Conservation (phyloP, 176 grass and related monocot species). For the Stipa capillata region DNA sequence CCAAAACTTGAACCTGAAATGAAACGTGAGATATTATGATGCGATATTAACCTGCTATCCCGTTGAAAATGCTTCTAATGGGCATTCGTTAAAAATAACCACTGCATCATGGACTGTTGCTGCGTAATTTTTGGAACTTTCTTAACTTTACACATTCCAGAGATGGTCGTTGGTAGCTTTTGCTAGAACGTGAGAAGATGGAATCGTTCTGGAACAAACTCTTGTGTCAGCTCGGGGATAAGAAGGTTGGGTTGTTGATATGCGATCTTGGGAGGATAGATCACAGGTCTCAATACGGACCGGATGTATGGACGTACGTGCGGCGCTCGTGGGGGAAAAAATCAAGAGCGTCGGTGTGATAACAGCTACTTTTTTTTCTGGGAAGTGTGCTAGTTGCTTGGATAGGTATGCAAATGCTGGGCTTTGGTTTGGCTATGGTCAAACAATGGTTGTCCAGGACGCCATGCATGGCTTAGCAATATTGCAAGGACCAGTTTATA, state of each 20-base stretch:
- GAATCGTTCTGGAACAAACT: neutral
- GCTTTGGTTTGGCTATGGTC: conserved; percentile 17
- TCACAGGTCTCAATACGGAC: conserved; percentile 13
- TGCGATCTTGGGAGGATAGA: conserved; percentile 26
- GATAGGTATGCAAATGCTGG: conserved; percentile 31
- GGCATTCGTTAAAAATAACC: neutral
- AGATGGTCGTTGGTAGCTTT: too few species aligned
- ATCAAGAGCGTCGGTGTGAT: conserved; percentile 33
- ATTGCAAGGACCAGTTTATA: neutral
- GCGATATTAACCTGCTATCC: too few species aligned
- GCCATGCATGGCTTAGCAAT: neutral
- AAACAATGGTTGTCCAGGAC: conserved; percentile 24
- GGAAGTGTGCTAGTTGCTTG: neutral
- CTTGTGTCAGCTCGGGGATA: neutral
- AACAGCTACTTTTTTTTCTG: neutral
- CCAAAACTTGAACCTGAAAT: too few species aligned
- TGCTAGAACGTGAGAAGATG: neutral
- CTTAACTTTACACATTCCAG: too few species aligned
- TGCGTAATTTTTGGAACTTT: neutral
- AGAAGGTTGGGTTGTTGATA: conserved; percentile 5
- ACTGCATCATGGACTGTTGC: too few species aligned
- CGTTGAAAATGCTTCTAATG: neutral
- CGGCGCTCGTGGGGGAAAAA: conserved; percentile 12
- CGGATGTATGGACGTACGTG: conserved; percentile 11
- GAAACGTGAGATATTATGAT: too few species aligned